Base-by-base conservation (phyloP, 805 yeast genomes). In the Komagataella phaffii region DNA sequence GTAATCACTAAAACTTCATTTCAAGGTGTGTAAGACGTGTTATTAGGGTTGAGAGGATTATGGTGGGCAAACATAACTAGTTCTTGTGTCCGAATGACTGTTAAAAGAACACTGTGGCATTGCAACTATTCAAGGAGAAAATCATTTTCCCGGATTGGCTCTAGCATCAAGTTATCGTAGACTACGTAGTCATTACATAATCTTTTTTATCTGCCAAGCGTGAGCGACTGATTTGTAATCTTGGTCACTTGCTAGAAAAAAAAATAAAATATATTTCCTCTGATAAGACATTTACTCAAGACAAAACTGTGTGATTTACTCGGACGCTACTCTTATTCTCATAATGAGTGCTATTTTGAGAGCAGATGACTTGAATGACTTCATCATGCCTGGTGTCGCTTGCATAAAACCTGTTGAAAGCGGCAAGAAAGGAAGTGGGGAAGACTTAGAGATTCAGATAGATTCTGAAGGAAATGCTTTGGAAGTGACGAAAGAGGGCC, bases 381-480 rank as follows among this genome's bases (percentile, higher is more conserved):
- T 89, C 68, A 91, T 93, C 47, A 76, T 86, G 36, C 99, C 98
- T 0, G 95, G 96, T 0, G 82, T 87, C 24, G 98, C 96, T 0
- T 93, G 99, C 64, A 83, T 90, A 51, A 93, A 88, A 67, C 96
- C 98, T 0, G 83, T 81, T 8, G 83, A 77, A 51, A 73, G 68
- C 36, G 64, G 61, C 17, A 64, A 68, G 47, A 62, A 60, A 14
- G 68, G 64, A 47, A 70, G 74, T 40, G 51, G 56, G 23, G 50
- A 54, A n/a, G 64, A 61, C 44, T 47, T 70, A 3, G 86, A 80
- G 55, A 79, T 85, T 46, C 81, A 80, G 61, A 75, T 80, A 19
- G 83, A 77, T 53, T 61, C 64, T 19, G 71, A 73, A 46, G 88
- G 86, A 3, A 73, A 75, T 45, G 84, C 87, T 6, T 60, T 80